Evolutionary conservation across 306 rosid genomes (phyloP).

Genomic region (Cajanus cajan): DNA sequence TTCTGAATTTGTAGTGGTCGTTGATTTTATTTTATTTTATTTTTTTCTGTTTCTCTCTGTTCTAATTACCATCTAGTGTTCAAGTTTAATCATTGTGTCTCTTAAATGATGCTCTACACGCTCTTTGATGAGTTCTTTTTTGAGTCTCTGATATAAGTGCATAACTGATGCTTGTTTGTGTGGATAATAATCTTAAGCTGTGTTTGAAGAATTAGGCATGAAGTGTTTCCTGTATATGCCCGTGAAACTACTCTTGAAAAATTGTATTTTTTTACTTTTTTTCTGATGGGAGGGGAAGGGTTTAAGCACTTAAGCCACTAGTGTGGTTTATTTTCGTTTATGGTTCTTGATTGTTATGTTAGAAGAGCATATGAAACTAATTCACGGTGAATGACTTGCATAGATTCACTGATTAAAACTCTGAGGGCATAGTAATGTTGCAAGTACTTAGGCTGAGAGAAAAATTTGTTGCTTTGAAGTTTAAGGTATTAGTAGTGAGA

Average conservation of each 20-base stretch:
- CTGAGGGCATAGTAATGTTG: neutral
- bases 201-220: neutral
- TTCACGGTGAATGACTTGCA: neutral
- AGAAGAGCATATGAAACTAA: neutral
- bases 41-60: neutral
- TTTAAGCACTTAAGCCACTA: neutral
- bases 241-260: neutral
- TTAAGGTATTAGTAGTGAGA: neutral
- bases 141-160: neutral
- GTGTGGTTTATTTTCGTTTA: neutral
- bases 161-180: neutral
- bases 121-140: too few relatives aligned
- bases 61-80: neutral
- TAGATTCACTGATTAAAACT: neutral
- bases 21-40: neutral
- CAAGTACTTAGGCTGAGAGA: neutral
- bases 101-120: neutral
- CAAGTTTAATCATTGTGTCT: neutral
- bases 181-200: neutral
- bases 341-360: neutral
- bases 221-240: neutral
- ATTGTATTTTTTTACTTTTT: neutral
- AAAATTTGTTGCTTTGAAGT: conserved; percentile 6
- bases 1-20: neutral
- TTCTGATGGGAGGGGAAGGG: neutral